Evolutionary conservation across 352 stramenopile species (phyloP).

Genomic region (Phytophthora fragariae): DNA sequence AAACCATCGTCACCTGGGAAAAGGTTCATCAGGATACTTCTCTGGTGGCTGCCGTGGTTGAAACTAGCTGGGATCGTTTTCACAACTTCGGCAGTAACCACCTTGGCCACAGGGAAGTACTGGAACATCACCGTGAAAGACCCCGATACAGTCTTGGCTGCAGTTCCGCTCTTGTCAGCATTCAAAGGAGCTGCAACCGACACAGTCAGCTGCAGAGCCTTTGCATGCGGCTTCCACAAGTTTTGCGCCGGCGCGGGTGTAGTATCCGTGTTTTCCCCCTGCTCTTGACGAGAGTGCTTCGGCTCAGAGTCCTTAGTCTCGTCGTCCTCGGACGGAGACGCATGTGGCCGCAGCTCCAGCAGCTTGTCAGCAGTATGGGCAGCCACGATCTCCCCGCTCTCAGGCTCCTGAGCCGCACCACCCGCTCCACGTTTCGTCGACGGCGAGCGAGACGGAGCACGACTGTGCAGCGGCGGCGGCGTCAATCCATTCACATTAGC

Average conservation of each 20-base stretch:
- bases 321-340: slow-evolving; percentile 27
- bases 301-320: slow-evolving; percentile 45
- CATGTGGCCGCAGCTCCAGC: slow-evolving; percentile 51
- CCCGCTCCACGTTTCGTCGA: slow-evolving; percentile 44
- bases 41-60: slow-evolving; percentile 24
- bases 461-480: slow-evolving; percentile 14
- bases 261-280: slow-evolving; percentile 33
- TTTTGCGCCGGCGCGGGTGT: slow-evolving; percentile 33
- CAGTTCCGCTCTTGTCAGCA: slow-evolving; percentile 39
- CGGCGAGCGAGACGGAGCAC: slow-evolving; percentile 60
- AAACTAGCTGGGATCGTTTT: slow-evolving; percentile 38
- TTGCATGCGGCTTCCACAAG: slow-evolving; percentile 60
- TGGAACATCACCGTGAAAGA: slow-evolving; percentile 71
- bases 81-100: slow-evolving; percentile 67
- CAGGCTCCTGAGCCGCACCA: slow-evolving; percentile 21
- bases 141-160: slow-evolving; percentile 29
- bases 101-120: slow-evolving; percentile 59
- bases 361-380: slow-evolving; percentile 54
- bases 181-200: slow-evolving; percentile 37
- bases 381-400: slow-evolving; percentile 56
- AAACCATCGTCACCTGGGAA: slow-evolving; percentile 72
- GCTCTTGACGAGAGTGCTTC: slow-evolving; percentile 30
- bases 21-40: slow-evolving; percentile 59
- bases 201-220: slow-evolving; percentile 63
- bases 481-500: slow-evolving; percentile 21